phyloP scores from a whole-genome alignment of 805 yeast genomes.

The Saccharomycopsis sp. region DNA sequence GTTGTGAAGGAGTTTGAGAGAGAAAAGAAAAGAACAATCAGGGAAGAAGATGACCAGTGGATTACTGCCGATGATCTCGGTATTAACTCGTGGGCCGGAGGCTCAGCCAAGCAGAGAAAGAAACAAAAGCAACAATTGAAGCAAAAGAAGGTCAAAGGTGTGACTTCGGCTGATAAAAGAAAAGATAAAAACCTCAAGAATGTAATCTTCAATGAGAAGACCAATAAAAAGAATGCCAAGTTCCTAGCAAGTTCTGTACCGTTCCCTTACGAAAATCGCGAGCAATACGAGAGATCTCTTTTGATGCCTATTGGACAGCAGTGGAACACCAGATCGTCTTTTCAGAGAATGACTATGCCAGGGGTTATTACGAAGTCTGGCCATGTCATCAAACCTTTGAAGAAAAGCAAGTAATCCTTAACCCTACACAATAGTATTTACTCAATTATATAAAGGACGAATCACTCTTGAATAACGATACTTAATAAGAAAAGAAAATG shows the following conservation, averaged over 20 bases:
- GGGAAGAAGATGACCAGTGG: constrained; percentile 81
- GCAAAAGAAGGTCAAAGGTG: constrained; percentile 69
- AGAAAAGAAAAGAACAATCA: constrained; percentile 61
- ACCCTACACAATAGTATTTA: neutral
- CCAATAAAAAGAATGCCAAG: constrained; percentile 76
- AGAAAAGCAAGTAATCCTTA: constrained; percentile 25
- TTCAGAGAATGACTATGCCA: constrained; percentile 86
- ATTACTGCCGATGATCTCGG: constrained; percentile 88
- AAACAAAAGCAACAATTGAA: constrained; percentile 48
- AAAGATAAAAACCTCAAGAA: constrained; percentile 67
- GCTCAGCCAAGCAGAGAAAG: constrained; percentile 34
- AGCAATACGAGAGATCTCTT: constrained; percentile 89
- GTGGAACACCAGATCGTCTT: constrained; percentile 86
- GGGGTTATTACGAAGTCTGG: constrained; percentile 82
- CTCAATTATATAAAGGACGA: no score
- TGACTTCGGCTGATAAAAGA: constrained; percentile 63
- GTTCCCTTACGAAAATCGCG: constrained; percentile 86
- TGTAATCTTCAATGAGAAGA: constrained; percentile 85
- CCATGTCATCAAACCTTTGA: constrained; percentile 82
- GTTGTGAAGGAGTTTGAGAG: constrained; percentile 70
- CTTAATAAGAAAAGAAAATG: no score
- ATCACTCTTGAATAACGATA: no score
- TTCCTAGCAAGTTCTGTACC: constrained; percentile 90
- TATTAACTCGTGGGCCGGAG: constrained; percentile 98
- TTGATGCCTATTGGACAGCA: constrained; percentile 97